Conservation (phyloP, 2,329 filamentous ascomycete genomes). For the Colletotrichum graminicola region DNA sequence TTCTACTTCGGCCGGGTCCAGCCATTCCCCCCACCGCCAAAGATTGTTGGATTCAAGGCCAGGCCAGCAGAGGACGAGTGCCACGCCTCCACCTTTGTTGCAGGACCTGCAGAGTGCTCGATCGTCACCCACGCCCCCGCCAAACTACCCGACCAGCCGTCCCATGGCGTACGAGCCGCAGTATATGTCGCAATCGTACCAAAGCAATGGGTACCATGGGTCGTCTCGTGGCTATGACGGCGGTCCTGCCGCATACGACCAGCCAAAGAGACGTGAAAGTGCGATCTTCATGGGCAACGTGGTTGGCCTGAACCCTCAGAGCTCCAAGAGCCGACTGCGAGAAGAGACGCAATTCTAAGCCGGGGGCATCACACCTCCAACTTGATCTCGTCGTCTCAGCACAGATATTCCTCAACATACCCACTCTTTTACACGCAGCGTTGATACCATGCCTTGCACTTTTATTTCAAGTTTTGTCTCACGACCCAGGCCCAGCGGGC, state of each 20-base stretch:
- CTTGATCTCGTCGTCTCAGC: conserved; percentile 32
- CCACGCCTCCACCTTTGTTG: conserved; percentile 63
- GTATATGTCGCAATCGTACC: conserved; percentile 50
- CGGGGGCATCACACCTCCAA: conserved; percentile 43
- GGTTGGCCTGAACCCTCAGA: conserved; percentile 62
- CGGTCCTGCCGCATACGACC: conserved; percentile 51
- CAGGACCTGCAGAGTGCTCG: conserved; percentile 49
- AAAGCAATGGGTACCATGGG: conserved; percentile 43
- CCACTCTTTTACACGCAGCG: conserved; percentile 48
- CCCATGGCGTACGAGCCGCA: conserved; percentile 59
- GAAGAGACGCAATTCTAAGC: conserved; percentile 65
- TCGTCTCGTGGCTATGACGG: conserved; percentile 51
- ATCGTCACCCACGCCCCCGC: conserved; percentile 61
- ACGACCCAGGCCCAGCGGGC: conserved; percentile 11
- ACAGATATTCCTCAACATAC: conserved; percentile 47
- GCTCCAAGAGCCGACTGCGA: conserved; percentile 65
- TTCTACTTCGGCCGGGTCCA: conserved; percentile 60
- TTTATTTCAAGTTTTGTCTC: conserved; percentile 34
- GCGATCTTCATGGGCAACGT: conserved; percentile 67
- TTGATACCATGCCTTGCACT: conserved; percentile 40
- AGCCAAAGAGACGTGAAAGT: conserved; percentile 70
- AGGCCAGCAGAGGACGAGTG: conserved; percentile 51
- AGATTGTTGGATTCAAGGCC: conserved; percentile 58
- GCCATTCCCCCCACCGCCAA: conserved; percentile 65
- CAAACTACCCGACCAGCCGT: conserved; percentile 46